These are phyloP conservation scores for Alternaria ethzedia DNA, from an alignment of 2,329 filamentous ascomycete species.

Conservation along the genomic window DNA sequence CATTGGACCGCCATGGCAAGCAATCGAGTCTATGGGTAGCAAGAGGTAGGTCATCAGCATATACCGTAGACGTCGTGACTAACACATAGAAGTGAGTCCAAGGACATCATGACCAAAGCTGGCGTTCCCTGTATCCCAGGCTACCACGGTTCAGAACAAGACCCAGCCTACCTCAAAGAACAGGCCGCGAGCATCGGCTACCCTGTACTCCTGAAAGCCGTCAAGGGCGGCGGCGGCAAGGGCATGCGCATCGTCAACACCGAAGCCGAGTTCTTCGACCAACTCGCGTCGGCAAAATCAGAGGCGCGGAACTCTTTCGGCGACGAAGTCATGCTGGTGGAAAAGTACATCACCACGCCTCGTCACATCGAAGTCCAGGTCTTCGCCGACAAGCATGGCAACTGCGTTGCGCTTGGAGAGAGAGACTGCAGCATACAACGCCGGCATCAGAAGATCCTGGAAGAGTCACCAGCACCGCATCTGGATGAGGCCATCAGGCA, in stretches of 20 bases:
- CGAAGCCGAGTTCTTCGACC: slow-evolving; percentile 64
- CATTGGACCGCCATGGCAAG: slow-evolving; percentile 84
- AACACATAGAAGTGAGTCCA: slow-evolving; percentile 65
- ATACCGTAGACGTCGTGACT: not conserved
- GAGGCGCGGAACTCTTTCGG: slow-evolving; percentile 70
- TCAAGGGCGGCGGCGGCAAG: slow-evolving; percentile 72
- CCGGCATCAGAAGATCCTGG: slow-evolving; percentile 70
- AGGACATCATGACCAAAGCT: slow-evolving; percentile 96
- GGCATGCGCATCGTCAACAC: slow-evolving; percentile 69
- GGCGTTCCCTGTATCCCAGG: slow-evolving; percentile 95
- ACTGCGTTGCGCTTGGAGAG: slow-evolving; percentile 69
- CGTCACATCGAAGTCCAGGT: slow-evolving; percentile 72
- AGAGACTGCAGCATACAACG: slow-evolving; percentile 71
- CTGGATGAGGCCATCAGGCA: slow-evolving; percentile 65
- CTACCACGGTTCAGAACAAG: slow-evolving; percentile 88
- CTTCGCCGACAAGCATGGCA: slow-evolving; percentile 70
- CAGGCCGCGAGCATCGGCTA: slow-evolving; percentile 76
- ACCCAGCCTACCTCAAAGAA: slow-evolving; percentile 64
- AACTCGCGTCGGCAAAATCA: slow-evolving; percentile 68
- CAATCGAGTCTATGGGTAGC: slow-evolving; percentile 85
- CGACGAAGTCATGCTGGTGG: slow-evolving; percentile 70
- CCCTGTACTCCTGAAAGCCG: slow-evolving; percentile 69
- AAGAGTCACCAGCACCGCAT: slow-evolving; percentile 70
- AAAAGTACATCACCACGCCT: slow-evolving; percentile 72
- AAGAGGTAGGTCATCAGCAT: slow-evolving; percentile 66